Evolutionary conservation across 495 filamentous ascomycete genomes (phyloP), one percentile per base, ranked within the genome.

Genomic region (Geoglossum glabrum): DNA sequence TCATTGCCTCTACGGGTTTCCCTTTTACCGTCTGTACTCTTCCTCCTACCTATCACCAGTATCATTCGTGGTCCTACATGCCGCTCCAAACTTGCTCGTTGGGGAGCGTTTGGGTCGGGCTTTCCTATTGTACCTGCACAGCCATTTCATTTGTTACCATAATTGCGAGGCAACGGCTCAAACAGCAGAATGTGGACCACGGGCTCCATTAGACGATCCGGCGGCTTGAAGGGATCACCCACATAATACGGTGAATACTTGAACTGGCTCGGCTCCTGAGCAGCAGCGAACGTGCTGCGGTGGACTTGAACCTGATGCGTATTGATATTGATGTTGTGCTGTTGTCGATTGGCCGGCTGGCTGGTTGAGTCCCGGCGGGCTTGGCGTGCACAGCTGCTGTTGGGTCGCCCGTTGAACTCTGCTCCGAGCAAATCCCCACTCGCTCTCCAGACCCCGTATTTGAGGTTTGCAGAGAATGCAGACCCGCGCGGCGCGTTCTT

Each of bases 91-190:
- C 49, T 26, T 52, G 23, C 49, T 52, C 49, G 11, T 15, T 31
- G 46, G 19, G 10, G 28, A 52, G 19, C 23, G 49, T 28, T 45
- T n/a, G 49, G n/a, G 28, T 52, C 49, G 49, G 28, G 49, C 49
- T 52, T 52, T 52, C 26, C 17, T 52, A 27, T 28, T 25, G 11
- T 52, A 27, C 19, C 28, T 31, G 49, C 49, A 52, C 49, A 28
- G 28, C 49, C 17, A 6, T 52, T 52, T 52, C 49, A 52, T 52
- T 52, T 52, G 49, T 52, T 28, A 52, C 49, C 49, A 52, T 52
- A 52, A 52, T 52, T 52, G 49, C 49, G 30, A 52, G 28, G 49
- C 49, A 28, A 27, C 23, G 28, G 49, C 49, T 52, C 49, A 27
- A 4, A 21, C 49, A 52, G 36, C 36, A 40, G 17, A 50, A 31